phyloP scores from a whole-genome alignment of 768 basidiomycete species.

The Suillus plorans region DNA sequence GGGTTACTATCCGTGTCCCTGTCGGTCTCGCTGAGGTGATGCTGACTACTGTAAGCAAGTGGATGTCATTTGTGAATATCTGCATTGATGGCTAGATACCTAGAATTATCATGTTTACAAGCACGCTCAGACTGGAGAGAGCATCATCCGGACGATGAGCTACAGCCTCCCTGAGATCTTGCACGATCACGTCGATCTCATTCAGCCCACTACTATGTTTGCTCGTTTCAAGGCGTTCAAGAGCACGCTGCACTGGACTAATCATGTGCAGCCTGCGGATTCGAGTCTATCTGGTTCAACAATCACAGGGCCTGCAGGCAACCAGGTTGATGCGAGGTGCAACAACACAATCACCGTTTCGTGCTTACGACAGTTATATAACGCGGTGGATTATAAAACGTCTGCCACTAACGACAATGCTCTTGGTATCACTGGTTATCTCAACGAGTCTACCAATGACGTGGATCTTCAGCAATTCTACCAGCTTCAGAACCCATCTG shows the following conservation, averaged over 20 bases:
- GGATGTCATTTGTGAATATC: background rate
- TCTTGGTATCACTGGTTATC: slow-evolving; percentile 56
- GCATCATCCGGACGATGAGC: slow-evolving; percentile 61
- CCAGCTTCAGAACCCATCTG: slow-evolving; percentile 45
- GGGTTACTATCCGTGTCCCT: slow-evolving; percentile 61
- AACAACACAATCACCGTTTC: slow-evolving; percentile 48
- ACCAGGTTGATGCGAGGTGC: slow-evolving; percentile 47
- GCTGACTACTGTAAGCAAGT: slow-evolving; percentile 56
- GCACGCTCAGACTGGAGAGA: slow-evolving; percentile 51
- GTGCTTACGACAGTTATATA: slow-evolving; percentile 58
- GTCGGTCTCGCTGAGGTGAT: slow-evolving; percentile 63
- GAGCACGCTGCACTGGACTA: slow-evolving; percentile 39
- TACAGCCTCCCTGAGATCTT: slow-evolving; percentile 66
- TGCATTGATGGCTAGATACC: background rate
- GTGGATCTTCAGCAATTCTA: slow-evolving; percentile 55
- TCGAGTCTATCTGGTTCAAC: slow-evolving; percentile 13
- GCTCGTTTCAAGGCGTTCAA: slow-evolving; percentile 43
- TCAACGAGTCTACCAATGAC: slow-evolving; percentile 52
- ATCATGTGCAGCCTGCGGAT: slow-evolving; percentile 1
- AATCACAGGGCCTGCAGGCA: slow-evolving; percentile 33
- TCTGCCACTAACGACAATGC: slow-evolving; percentile 42
- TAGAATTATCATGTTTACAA: slow-evolving; percentile 67
- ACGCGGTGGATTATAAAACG: slow-evolving; percentile 46
- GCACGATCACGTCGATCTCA: slow-evolving; percentile 59
- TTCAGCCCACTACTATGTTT: slow-evolving; percentile 76